These are phyloP conservation scores for Blastocystis sp. DNA, from an alignment of 352 stramenopile genomes.

Conservation along the genomic window DNA sequence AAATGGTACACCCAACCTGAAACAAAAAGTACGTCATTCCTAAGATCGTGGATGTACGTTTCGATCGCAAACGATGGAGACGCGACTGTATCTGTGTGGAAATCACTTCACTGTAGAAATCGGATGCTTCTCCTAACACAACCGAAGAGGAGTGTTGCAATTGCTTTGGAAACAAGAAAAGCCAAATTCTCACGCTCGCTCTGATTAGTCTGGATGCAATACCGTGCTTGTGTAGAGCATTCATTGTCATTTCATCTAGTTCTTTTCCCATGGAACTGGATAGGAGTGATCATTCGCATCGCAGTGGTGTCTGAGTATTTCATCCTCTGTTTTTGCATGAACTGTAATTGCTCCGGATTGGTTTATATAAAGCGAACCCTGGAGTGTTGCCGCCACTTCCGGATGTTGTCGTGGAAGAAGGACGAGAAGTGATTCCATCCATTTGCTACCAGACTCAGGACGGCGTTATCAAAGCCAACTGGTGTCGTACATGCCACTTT, in stretches of 20 bases:
- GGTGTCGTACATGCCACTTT: constrained; percentile 41
- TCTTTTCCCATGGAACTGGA: not conserved
- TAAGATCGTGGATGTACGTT: not conserved
- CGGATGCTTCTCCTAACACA: not conserved
- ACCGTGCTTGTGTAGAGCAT: not conserved
- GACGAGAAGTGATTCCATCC: not conserved
- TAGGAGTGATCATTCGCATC: not conserved
- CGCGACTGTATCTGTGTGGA: not conserved
- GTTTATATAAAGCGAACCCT: not conserved
- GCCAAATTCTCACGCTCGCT: not conserved
- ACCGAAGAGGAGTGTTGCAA: not conserved
- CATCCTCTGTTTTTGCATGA: not conserved
- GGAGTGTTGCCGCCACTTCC: not conserved
- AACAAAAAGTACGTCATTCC: not conserved
- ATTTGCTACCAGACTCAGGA: constrained; percentile 4
- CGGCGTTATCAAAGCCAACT: not conserved
- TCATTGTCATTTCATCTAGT: not conserved
- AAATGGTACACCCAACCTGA: not conserved
- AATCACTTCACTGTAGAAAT: not conserved
- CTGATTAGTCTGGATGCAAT: not conserved
- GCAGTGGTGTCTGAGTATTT: not conserved
- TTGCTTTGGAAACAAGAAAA: not conserved
- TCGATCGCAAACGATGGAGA: not conserved
- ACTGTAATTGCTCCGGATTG: not conserved
- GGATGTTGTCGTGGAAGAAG: not conserved